Evolutionary conservation across 352 stramenopile genomes (phyloP).

Genomic region (Phytophthora vignae): DNA sequence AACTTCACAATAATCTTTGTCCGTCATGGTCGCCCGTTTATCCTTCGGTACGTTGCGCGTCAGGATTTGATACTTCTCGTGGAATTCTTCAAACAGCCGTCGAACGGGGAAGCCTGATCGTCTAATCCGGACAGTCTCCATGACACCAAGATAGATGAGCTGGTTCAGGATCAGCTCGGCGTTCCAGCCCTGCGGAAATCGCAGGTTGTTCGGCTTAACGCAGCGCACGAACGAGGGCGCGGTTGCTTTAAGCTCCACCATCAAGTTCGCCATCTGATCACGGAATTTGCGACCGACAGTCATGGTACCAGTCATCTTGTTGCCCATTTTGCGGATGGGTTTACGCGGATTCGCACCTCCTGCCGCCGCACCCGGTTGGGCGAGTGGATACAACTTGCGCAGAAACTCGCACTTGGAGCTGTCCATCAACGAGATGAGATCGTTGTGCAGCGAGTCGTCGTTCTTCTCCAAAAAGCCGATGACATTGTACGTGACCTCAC

Average conservation of each 20-base stretch:
- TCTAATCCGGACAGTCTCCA: slow-evolving; percentile 92
- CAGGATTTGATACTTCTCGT: slow-evolving; percentile 90
- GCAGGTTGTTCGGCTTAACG: slow-evolving; percentile 93
- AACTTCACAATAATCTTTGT: slow-evolving; percentile 86
- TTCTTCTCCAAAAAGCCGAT: slow-evolving; percentile 98
- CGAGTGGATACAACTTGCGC: slow-evolving; percentile 77
- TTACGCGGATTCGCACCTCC: slow-evolving; percentile 60
- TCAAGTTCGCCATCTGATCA: slow-evolving; percentile 89
- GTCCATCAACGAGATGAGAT: slow-evolving; percentile 90
- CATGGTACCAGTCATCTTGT: slow-evolving; percentile 92
- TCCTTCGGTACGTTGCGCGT: slow-evolving; percentile 72
- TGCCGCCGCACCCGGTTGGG: slow-evolving; percentile 40
- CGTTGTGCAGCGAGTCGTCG: slow-evolving; percentile 95
- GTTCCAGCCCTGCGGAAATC: slow-evolving; percentile 89
- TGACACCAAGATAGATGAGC: slow-evolving; percentile 90
- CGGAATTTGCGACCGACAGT: slow-evolving; percentile 92
- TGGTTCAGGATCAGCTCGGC: slow-evolving; percentile 89
- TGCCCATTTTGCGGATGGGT: slow-evolving; percentile 78
- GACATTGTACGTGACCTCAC: slow-evolving; percentile 96
- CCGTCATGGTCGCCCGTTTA: slow-evolving; percentile 58
- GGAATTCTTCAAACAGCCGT: slow-evolving; percentile 86
- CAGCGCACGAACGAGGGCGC: slow-evolving; percentile 92
- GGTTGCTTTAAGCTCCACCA: slow-evolving; percentile 86
- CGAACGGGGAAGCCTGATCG: slow-evolving; percentile 89
- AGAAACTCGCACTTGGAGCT: slow-evolving; percentile 85